phyloP scores from a whole-genome alignment of 2,329 filamentous ascomycete genomes.

The Scytalidium sp. region DNA sequence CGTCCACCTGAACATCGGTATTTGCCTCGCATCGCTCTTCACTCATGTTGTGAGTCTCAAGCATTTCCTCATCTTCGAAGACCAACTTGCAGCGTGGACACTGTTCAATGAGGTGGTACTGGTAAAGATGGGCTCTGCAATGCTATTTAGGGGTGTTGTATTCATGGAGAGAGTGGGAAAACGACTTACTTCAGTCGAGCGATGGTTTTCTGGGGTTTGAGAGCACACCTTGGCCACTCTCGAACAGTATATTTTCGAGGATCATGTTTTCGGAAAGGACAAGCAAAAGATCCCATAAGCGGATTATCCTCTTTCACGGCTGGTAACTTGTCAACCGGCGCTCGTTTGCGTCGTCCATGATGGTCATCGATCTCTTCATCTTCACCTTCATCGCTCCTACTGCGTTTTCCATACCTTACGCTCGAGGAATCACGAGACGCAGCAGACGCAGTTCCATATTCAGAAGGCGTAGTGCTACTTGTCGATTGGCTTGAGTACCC shows the following conservation, averaged over 20 bases:
- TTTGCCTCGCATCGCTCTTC: constrained; percentile 19
- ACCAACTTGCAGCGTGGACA: constrained; percentile 35
- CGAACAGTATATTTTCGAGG: constrained; percentile 30
- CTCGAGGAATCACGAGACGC: background rate
- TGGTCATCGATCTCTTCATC: background rate
- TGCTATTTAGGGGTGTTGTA: background rate
- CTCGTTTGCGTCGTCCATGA: background rate
- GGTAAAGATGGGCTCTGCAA: constrained; percentile 35
- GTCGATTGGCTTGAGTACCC: background rate
- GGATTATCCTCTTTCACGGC: background rate
- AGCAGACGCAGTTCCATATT: too few relatives aligned
- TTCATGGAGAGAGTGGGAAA: background rate
- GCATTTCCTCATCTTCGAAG: constrained; percentile 30
- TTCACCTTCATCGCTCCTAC: background rate
- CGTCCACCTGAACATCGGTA: constrained; percentile 27
- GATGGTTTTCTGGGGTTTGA: constrained; percentile 35
- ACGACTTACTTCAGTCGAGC: constrained; percentile 34
- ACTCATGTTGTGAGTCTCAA: constrained; percentile 30
- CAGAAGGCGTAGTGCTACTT: background rate
- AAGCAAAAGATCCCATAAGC: constrained; percentile 31
- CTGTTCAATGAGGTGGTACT: constrained; percentile 33
- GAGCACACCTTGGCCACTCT: constrained; percentile 29
- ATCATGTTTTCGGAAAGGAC: constrained; percentile 39
- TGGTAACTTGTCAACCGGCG: background rate
- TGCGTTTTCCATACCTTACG: constrained; percentile 1